Conservation (phyloP, 2,329 filamentous ascomycete genomes). For the Davidsoniella virescens region DNA sequence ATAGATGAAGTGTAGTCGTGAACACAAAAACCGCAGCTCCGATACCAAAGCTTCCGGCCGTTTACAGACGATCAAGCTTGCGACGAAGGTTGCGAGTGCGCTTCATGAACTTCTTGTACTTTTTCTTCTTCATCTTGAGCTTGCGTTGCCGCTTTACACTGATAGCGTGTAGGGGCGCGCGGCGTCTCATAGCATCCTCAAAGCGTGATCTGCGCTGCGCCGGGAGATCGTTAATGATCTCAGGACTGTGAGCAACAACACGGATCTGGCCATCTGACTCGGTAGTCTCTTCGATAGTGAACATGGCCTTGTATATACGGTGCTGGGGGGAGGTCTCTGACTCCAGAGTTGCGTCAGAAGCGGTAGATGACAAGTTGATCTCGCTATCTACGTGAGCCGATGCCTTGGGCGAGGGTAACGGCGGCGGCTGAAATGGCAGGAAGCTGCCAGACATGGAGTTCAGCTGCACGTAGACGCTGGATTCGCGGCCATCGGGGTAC, state of each 20-base stretch:
- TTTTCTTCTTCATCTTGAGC: conserved; percentile 99
- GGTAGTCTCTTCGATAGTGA: conserved; percentile 51
- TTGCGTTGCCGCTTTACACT: conserved; percentile 86
- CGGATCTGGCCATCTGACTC: conserved; percentile 43
- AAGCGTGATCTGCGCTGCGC: conserved; percentile 39
- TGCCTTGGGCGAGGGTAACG: conserved; percentile 46
- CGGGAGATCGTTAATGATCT: conserved; percentile 35
- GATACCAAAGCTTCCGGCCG: background rate
- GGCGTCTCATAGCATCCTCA: conserved; percentile 34
- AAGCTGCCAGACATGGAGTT: conserved; percentile 55
- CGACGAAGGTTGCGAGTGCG: conserved; percentile 74
- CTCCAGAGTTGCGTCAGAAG: conserved; percentile 15
- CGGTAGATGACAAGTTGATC: background rate
- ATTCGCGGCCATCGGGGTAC: conserved; percentile 38
- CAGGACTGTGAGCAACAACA: conserved; percentile 43
- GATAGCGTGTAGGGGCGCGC: conserved; percentile 55
- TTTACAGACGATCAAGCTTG: conserved; percentile 56
- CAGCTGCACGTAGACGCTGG: conserved; percentile 48
- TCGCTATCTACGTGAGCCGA: conserved; percentile 24
- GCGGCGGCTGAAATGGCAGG: conserved; percentile 72
- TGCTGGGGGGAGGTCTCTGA: conserved; percentile 27
- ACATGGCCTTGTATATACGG: conserved; percentile 45
- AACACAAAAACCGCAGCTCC: background rate
- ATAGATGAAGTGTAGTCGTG: background rate
- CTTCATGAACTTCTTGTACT: conserved; percentile 99